These are phyloP conservation scores for Periglandula ipomoeae DNA, from an alignment of 2,329 filamentous ascomycete species.

Conservation along the genomic window DNA sequence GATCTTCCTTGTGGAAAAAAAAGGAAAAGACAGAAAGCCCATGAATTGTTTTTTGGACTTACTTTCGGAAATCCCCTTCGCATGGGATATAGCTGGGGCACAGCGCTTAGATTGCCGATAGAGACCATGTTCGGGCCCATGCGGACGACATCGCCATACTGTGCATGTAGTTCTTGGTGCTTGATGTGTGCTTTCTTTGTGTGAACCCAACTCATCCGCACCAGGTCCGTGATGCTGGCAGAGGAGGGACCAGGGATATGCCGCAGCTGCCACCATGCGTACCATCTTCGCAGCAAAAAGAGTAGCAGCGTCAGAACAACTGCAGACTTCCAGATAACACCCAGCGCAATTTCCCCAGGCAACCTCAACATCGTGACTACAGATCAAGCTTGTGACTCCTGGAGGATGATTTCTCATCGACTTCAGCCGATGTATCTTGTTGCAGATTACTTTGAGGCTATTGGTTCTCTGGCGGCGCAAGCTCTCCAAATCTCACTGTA, in stretches of 20 bases:
- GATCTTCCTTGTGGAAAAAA: too few relatives aligned
- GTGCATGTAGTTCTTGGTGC: background rate
- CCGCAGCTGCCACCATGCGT: conserved; percentile 3
- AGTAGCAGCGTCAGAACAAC: background rate
- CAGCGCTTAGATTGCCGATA: background rate
- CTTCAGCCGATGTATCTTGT: too few relatives aligned
- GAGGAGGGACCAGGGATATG: conserved; percentile 5
- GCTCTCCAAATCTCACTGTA: too few relatives aligned
- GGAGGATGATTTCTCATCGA: too few relatives aligned
- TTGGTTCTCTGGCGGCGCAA: too few relatives aligned
- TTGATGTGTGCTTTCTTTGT: conserved; percentile 4
- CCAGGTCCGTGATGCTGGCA: conserved; percentile 2
- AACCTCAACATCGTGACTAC: too few relatives aligned
- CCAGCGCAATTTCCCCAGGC: background rate
- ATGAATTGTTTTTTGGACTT: background rate
- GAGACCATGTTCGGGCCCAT: background rate
- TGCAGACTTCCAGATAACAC: background rate
- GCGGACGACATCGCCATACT: background rate
- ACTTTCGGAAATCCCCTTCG: background rate
- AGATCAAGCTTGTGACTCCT: too few relatives aligned
- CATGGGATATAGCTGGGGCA: background rate
- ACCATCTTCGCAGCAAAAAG: background rate
- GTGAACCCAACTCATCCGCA: conserved; percentile 3
- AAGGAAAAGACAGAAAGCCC: too few relatives aligned
- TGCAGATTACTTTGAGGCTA: too few relatives aligned